Conservation (phyloP, 345 rosid species). For the Salix purpurea region DNA sequence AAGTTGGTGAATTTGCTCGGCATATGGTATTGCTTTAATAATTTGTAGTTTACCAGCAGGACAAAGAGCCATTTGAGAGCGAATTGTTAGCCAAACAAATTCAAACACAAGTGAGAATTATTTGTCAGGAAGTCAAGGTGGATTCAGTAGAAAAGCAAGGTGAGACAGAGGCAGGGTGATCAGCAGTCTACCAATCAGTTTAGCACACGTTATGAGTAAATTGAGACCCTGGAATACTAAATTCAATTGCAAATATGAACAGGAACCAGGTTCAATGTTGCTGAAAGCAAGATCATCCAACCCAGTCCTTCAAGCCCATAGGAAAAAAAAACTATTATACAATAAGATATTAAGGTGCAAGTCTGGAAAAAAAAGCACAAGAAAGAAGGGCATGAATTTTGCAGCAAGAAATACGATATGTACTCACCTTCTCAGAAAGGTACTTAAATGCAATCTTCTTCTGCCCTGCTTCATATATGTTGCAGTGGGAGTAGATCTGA, state of each 20-base stretch:
- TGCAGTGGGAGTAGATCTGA: slow-evolving; percentile 88
- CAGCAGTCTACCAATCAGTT: neutral
- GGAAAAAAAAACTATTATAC: neutral
- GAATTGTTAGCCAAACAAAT: neutral
- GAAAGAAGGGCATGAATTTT: neutral
- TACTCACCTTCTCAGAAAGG: slow-evolving; percentile 65
- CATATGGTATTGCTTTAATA: neutral
- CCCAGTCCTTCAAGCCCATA: neutral
- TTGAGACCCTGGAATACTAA: neutral
- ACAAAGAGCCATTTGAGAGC: neutral
- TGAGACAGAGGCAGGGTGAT: neutral
- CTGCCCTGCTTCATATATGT: slow-evolving; percentile 89
- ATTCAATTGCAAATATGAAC: neutral
- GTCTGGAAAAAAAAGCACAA: neutral
- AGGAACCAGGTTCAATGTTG: neutral
- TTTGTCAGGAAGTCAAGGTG: neutral
- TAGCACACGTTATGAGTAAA: neutral
- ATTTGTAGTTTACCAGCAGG: neutral
- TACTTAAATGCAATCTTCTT: slow-evolving; percentile 89
- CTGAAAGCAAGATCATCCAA: neutral
- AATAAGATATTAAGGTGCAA: neutral
- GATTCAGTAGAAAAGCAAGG: neutral
- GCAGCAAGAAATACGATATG: neutral
- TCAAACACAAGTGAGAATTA: neutral
- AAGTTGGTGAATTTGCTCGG: neutral